phyloP scores from a whole-genome alignment of 139 green algal genomes.

The Axilococcus clingmanii region DNA sequence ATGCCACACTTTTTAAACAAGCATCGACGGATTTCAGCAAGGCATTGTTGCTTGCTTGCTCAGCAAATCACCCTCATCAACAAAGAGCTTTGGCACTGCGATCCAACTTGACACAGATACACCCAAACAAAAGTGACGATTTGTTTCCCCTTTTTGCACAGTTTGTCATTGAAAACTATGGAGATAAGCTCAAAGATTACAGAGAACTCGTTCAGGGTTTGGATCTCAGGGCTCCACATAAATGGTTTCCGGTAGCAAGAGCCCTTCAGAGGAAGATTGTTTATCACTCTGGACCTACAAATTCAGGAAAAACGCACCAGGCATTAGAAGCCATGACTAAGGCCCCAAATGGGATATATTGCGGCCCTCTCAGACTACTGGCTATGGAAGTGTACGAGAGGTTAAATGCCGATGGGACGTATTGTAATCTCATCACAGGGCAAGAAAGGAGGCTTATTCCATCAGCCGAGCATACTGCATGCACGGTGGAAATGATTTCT shows the following conservation, averaged over 20 bases:
- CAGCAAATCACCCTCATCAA: too few species aligned
- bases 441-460: constrained; percentile 77
- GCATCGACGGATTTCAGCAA: too few species aligned
- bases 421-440: constrained; percentile 56
- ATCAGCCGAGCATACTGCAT: constrained; percentile 69
- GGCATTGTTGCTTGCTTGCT: too few species aligned
- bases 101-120: too few species aligned
- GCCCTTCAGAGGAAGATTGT: constrained; percentile 69
- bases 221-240: constrained; percentile 22
- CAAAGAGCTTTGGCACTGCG: too few species aligned
- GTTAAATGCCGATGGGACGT: constrained; percentile 36
- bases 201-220: background rate
- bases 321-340: constrained; percentile 63
- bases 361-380: constrained; percentile 84
- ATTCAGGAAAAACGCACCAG: constrained; percentile 93
- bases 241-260: constrained; percentile 77
- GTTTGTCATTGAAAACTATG: background rate
- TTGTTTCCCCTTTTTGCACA: background rate
- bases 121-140: too few species aligned
- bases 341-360: constrained; percentile 77
- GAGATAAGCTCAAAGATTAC: background rate
- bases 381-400: constrained; percentile 80
- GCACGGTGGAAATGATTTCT: constrained; percentile 92
- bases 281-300: constrained; percentile 91
- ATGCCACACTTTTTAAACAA: too few species aligned